These are phyloP conservation scores for Pseudocercospora eumusae DNA, from an alignment of 2,329 filamentous ascomycete genomes.

Conservation along the genomic window DNA sequence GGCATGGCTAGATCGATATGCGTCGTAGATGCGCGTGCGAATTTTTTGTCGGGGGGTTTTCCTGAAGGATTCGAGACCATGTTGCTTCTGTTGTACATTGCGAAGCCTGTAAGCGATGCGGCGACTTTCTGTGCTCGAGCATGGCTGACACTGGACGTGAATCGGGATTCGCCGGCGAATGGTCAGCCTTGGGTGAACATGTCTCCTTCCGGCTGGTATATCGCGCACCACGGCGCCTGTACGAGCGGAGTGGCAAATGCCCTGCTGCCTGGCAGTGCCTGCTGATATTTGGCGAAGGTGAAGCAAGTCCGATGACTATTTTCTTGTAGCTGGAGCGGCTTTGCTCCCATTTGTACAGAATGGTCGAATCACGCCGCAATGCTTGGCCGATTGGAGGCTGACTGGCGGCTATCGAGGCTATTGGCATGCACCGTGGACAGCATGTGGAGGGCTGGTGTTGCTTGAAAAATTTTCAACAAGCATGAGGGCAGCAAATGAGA, in stretches of 20 bases:
- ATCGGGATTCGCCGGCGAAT: too few species aligned
- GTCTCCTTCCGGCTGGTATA: too few species aligned
- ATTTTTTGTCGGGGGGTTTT: too few species aligned
- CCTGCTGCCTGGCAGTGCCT: slow-evolving; percentile 5
- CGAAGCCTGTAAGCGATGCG: too few species aligned
- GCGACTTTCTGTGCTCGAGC: too few species aligned
- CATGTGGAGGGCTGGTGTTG: slow-evolving; percentile 10
- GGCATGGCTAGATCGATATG: too few species aligned
- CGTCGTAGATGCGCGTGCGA: too few species aligned
- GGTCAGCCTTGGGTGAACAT: too few species aligned
- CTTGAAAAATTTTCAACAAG: slow-evolving; percentile 1
- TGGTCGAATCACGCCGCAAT: slow-evolving; percentile 14
- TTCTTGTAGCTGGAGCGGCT: not conserved
- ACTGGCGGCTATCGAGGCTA: slow-evolving; percentile 12
- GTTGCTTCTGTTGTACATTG: too few species aligned
- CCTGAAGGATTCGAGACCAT: too few species aligned
- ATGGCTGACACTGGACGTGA: too few species aligned
- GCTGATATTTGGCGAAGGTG: not conserved
- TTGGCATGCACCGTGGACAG: slow-evolving; percentile 15
- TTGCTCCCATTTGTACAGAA: slow-evolving; percentile 12
- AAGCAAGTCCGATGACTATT: not conserved
- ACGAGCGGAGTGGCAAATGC: not conserved
- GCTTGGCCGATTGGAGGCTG: slow-evolving; percentile 26
- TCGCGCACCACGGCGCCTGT: too few species aligned
- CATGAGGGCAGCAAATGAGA: slow-evolving; percentile 7